phyloP scores from a whole-genome alignment of 148 eudicot species.

The Spergularia marina region DNA sequence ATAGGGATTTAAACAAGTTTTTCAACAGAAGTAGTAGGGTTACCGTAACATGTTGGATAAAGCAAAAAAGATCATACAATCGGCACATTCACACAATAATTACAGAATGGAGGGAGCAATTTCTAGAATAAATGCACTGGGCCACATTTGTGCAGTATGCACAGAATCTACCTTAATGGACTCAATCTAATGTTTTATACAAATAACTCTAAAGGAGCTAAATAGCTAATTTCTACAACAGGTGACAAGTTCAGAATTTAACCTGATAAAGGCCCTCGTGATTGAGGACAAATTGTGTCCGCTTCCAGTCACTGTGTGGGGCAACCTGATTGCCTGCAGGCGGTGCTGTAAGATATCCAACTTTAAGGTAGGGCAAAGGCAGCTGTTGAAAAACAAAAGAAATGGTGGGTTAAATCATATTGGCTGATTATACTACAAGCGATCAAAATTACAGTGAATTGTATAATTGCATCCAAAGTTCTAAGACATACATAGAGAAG shows the following conservation, averaged over 20 bases:
- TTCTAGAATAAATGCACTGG: neutral
- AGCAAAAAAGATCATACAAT: neutral
- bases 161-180: neutral
- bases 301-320: constrained; percentile 88
- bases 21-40: too few species aligned
- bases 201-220: neutral
- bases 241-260: neutral
- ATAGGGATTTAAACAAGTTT: too few species aligned
- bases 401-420: neutral
- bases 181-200: neutral
- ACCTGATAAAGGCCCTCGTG: constrained; percentile 96
- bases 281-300: constrained; percentile 74
- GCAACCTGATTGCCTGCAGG: constrained; percentile 63
- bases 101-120: neutral
- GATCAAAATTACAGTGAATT: neutral
- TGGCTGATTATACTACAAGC: neutral
- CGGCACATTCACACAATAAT: neutral
- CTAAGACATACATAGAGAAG: neutral
- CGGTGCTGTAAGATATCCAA: constrained; percentile 92
- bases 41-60: too few species aligned
- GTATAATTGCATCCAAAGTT: neutral
- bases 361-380: constrained; percentile 89
- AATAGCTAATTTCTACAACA: neutral
- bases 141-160: neutral
- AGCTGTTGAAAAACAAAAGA: constrained; percentile 42